Evolutionary conservation across 2,329 filamentous ascomycete species (phyloP).

Genomic region (Blumeria graminis): DNA sequence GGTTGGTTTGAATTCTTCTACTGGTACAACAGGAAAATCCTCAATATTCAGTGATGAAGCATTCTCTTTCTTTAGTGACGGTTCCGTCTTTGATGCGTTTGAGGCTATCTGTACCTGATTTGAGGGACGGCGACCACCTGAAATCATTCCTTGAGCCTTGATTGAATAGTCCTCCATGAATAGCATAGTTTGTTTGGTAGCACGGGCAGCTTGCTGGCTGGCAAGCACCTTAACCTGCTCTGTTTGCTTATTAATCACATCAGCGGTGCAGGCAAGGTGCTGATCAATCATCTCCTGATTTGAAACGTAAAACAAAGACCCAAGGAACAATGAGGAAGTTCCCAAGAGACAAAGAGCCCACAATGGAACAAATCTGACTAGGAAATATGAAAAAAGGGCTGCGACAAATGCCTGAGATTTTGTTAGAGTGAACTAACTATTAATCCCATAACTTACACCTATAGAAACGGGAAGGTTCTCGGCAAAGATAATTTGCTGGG

Average conservation of each 20-base stretch:
- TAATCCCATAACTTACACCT: constrained; percentile 23
- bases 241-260: constrained; percentile 36
- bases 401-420: constrained; percentile 28
- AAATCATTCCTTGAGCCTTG: constrained; percentile 41
- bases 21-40: constrained; percentile 10
- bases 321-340: constrained; percentile 34
- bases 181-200: constrained; percentile 39
- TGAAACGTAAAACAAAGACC: constrained; percentile 36
- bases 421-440: constrained; percentile 1
- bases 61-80: constrained; percentile 11
- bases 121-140: constrained; percentile 18
- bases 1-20: not conserved
- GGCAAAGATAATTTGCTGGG: constrained; percentile 41
- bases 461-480: constrained; percentile 38
- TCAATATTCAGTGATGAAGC: constrained; percentile 14
- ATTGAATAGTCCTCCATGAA: constrained; percentile 42
- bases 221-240: constrained; percentile 35
- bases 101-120: constrained; percentile 9
- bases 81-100: constrained; percentile 9
- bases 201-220: constrained; percentile 37
- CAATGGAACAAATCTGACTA: constrained; percentile 45
- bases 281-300: constrained; percentile 48
- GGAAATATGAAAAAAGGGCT: constrained; percentile 40
- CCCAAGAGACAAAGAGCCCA: constrained; percentile 40
- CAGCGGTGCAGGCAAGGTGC: constrained; percentile 31